phyloP scores from a whole-genome alignment of 2,329 filamentous ascomycete genomes.

The Penicillium freii region DNA sequence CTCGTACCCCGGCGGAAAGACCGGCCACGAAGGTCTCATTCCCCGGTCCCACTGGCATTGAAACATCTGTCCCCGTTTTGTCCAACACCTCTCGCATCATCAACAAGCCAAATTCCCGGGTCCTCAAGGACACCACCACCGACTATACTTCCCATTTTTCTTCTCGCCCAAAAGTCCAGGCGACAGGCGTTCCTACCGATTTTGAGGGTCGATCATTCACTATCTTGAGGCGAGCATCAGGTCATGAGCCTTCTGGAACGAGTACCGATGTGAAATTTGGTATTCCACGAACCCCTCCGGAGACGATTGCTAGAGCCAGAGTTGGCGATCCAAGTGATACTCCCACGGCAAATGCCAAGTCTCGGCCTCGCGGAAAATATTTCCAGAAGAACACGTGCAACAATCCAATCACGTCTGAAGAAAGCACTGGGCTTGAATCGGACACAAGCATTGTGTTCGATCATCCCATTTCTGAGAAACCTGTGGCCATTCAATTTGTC shows the following conservation, averaged over 20 bases:
- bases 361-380: slow-evolving; percentile 1
- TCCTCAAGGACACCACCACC: neutral
- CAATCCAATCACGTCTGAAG: slow-evolving; percentile 28
- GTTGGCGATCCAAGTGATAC: neutral
- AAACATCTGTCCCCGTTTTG: neutral
- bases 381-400: neutral
- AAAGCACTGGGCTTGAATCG: slow-evolving; percentile 30
- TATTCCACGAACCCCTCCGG: neutral
- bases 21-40: neutral
- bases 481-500: slow-evolving; percentile 23
- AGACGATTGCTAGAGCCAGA: neutral
- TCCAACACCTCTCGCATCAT: slow-evolving; percentile 8
- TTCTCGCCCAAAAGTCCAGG: neutral
- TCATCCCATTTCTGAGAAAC: slow-evolving; percentile 19
- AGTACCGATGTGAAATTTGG: neutral
- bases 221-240: slow-evolving; percentile 6
- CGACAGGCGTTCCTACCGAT: neutral
- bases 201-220: neutral
- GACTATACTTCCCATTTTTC: neutral
- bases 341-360: slow-evolving; percentile 5
- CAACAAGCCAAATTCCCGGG: neutral
- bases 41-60: neutral
- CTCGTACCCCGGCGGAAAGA: slow-evolving; percentile 24
- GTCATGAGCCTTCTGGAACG: neutral
- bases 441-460: slow-evolving; percentile 37